Conservation (phyloP, 106 monocot genomes). For the Allium sativum region DNA sequence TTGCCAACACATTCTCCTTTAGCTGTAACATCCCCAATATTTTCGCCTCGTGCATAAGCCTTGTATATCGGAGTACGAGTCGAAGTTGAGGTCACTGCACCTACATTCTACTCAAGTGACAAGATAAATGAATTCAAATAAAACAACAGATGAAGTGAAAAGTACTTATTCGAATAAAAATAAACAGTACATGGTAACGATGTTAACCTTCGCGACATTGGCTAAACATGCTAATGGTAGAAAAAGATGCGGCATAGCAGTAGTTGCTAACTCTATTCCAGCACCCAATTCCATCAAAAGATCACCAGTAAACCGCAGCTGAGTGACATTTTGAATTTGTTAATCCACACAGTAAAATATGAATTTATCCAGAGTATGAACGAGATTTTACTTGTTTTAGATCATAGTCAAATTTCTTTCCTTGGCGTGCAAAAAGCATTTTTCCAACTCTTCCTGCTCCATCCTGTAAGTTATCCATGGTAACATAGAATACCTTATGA, state of each 20-base stretch:
- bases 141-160: neutral
- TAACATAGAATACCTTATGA: neutral
- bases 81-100: constrained; percentile 90
- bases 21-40: constrained; percentile 98
- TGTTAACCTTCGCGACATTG: constrained; percentile 76
- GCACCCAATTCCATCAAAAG: constrained; percentile 96
- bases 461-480: constrained; percentile 36
- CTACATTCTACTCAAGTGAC: constrained; percentile 70
- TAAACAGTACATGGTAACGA: neutral
- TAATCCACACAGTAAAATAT: constrained; percentile 2
- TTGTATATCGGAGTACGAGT: constrained; percentile 98
- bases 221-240: constrained; percentile 94
- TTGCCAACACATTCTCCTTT: constrained; percentile 99
- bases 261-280: constrained; percentile 85
- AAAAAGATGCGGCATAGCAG: constrained; percentile 85
- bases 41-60: constrained; percentile 94
- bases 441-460: constrained; percentile 99
- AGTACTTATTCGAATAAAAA: no score
- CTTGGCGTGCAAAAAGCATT: constrained; percentile 98
- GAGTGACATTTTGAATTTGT: constrained; percentile 4
- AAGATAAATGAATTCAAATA: neutral
- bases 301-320: constrained; percentile 94
- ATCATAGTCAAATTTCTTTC: constrained; percentile 98
- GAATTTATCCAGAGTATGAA: neutral
- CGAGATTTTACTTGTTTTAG: constrained; percentile 70